Conservation (phyloP, 2,329 filamentous ascomycete genomes). For the Talaromyces marneffei region DNA sequence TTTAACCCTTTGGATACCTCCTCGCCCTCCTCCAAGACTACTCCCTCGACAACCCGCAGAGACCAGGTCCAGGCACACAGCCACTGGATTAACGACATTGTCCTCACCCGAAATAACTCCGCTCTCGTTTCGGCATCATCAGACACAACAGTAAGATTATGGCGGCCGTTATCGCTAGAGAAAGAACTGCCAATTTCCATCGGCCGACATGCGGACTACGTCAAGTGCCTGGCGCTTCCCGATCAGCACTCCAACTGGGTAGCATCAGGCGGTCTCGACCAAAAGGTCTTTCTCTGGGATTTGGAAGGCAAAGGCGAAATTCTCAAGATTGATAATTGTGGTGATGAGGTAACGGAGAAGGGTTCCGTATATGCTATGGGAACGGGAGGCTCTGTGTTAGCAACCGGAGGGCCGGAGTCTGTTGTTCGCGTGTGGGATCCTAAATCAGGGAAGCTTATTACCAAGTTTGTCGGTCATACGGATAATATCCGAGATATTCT, state of each 20-base stretch:
- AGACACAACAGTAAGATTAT: conserved; percentile 88
- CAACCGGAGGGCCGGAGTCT: conserved; percentile 89
- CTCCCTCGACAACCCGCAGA: conserved; percentile 48
- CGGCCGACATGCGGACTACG: conserved; percentile 90
- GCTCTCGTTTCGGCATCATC: conserved; percentile 85
- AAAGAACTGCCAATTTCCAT: conserved; percentile 68
- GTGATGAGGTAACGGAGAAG: conserved; percentile 79
- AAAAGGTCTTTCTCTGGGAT: conserved; percentile 91
- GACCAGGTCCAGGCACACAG: conserved; percentile 75
- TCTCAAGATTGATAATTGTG: conserved; percentile 68
- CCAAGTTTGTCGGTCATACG: conserved; percentile 94
- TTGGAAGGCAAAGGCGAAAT: conserved; percentile 79
- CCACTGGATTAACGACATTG: conserved; percentile 93
- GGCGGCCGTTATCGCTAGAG: conserved; percentile 67
- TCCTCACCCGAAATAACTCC: conserved; percentile 68
- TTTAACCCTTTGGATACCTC: conserved; percentile 44
- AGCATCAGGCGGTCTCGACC: conserved; percentile 86
- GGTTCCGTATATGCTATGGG: conserved; percentile 91
- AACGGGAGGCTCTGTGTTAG: conserved; percentile 72
- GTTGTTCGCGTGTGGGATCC: conserved; percentile 90
- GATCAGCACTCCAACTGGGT: conserved; percentile 71
- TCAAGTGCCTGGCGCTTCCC: conserved; percentile 85
- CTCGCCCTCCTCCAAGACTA: conserved; percentile 22
- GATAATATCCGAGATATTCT: conserved; percentile 90
- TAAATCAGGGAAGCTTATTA: conserved; percentile 79